Evolutionary conservation across 352 stramenopile genomes (phyloP), one percentile per base, ranked within the genome.

Genomic region (Phytophthora quininea): DNA sequence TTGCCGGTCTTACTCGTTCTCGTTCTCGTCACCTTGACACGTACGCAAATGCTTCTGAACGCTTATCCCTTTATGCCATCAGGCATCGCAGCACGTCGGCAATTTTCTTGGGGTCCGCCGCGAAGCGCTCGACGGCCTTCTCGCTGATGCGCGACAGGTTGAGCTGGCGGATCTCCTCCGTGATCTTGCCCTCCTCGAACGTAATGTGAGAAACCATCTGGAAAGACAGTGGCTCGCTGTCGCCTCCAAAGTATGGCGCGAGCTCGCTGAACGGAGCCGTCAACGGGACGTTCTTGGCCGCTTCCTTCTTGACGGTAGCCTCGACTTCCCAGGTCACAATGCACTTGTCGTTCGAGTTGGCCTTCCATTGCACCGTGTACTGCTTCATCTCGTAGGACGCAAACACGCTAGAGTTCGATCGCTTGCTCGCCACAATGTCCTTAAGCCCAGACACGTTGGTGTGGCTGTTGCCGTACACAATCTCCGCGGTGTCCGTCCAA

Each of bases 351-450:
- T 74, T 83, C 12, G 67, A 80, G 52, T 74, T 78, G 4, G 76
- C 45, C 69, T 92, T 91, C 88, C 88, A 94, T 70, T 93, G 80
- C 30, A 93, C 80, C 30, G 66, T 74, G 75, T 90, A 92, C 67
- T 93, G 82, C 74, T 90, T 91, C 69, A 95, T 89, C 73, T 93
- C 86, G 66, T 90, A 94, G 64, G 80, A 81, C 29, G 64, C 73
- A 58, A 95, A 95, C 29, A 95, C 85, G 14, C 71, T 74, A 47
- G 73, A 64, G 54, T 67, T 84, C 27, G 80, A 75, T 11, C 73
- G 73, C 64, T 95, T 95, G 74, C 78, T 86, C 10, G 74, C 66
- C 9, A 93, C 69, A 55, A 94, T 92, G 30, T 71, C 63, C 29
- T 86, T 55, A 45, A 94, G 62, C 15, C 87, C 87, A 42, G 67